Base-by-base conservation (phyloP, 2,329 filamentous ascomycete genomes). In the Fusarium sp. region DNA sequence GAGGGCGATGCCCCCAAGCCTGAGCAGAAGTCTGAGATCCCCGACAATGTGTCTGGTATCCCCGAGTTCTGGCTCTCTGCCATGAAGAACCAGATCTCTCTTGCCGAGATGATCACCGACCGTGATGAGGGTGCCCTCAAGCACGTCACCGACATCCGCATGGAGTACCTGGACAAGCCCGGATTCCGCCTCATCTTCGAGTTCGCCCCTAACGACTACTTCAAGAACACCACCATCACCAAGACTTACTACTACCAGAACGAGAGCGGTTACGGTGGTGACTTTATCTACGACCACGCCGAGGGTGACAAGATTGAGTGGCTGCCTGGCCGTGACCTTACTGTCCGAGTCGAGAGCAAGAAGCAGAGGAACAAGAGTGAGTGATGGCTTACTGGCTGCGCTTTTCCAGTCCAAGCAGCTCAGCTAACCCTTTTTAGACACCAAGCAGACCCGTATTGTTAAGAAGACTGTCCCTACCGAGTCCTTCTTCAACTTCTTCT, bases 161-260 rank as follows among this genome's bases (percentile, higher is more conserved):
- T 99, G 96, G 96, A 99, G 87, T 99, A 99, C 83, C 93, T 98
- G 76, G 96, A 99, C 85, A 95, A 96, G 83, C 96, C 96, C 57
- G 96, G 96, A 73, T 99, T 99, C 93, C 94, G 94, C 76, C 91
- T 99, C 67, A 98, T 99, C 85, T 99, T 99, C 82, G 95, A 98
- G 81, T 99, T 99, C 78, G 89, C 91, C 66, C 92, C 96, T 81
- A 99, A 99, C 85, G 94, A 97, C 75, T 98, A 93, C 87, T 99
- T 99, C 90, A 93, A 91, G 84, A 98, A 99, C 90, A 98, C 97
- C 89, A 94, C 90, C 78, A 91, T 99, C 84, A 95, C 94, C 81
- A 99, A 99, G 91, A 98, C 96, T 69, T 99, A 99, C 87, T 98
- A 92, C 88, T 99, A 99, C 87, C 96, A 98, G 86, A 97, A 96